phyloP scores from a whole-genome alignment of 257 asterid genomes.

The Cynanchum wilfordii region DNA sequence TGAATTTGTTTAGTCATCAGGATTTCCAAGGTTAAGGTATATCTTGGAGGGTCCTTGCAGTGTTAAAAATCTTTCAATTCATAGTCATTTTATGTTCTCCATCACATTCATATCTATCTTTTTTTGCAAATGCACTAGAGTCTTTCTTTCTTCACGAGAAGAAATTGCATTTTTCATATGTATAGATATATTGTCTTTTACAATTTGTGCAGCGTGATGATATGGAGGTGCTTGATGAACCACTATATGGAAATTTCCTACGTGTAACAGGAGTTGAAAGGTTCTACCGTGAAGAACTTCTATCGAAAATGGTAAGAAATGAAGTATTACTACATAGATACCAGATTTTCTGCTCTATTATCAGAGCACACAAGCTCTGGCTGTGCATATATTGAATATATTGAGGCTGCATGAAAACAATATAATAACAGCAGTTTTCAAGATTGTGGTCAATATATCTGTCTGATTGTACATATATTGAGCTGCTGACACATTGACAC shows the following conservation, averaged over 20 bases:
- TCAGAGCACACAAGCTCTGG: not conserved
- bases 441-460: not conserved
- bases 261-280: conserved; percentile 53
- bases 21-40: too few relatives aligned
- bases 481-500: not conserved
- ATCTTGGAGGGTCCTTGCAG: too few relatives aligned
- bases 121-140: not conserved
- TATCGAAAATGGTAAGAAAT: conserved; percentile 47
- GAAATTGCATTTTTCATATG: too few relatives aligned
- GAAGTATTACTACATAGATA: not conserved
- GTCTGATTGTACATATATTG: not conserved
- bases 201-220: conserved; percentile 63
- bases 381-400: not conserved
- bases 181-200: not conserved
- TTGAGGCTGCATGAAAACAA: not conserved
- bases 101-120: not conserved
- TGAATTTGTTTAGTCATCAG: too few relatives aligned
- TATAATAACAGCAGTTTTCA: not conserved
- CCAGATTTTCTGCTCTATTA: not conserved
- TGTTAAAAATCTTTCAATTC: too few relatives aligned
- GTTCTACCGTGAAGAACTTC: conserved; percentile 59
- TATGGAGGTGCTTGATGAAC: conserved; percentile 78
- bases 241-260: conserved; percentile 60
- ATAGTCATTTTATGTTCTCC: too few relatives aligned
- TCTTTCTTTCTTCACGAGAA: not conserved